Base-by-base conservation (phyloP, 2,329 filamentous ascomycete species). In the Curvularia hawaiiensis region DNA sequence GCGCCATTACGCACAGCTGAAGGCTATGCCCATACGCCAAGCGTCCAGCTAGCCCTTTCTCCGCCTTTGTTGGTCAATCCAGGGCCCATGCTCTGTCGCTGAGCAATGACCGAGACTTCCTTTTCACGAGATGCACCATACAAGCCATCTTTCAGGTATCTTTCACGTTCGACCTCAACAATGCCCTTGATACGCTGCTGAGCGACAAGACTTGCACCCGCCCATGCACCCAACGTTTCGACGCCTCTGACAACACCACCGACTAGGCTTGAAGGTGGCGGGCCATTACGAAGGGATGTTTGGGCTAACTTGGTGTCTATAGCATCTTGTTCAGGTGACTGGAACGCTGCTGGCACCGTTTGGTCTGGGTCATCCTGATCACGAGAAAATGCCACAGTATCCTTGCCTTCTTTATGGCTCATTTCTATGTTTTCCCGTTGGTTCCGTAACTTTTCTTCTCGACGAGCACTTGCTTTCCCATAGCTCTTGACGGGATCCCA, bases 401-500 rank as follows among this genome's bases (percentile, higher is more conserved):
- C 69, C 20, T 64, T 61, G 3, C 58, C 67, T 50, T 70, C 70
- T 43, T 70, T 59, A 35, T 41, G 50, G 30, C 58, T 56, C 24
- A 65, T 38, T 39, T 71, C 67, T 2, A 63, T 20, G 9, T 65
- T 65, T 22, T 74, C 70, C 48, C 61, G 62, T 20, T 65, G 62
- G 24, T 65, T 52, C 4, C 66, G 68, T 3, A 75, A 50, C 10
- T 61, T 58, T 10, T 67, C 65, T 50, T 75, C 73, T 26, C 68
- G 74, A 3, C 54, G 65, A 35, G 61, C 70, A 14, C 78, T 75
- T 33, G 80, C 86, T 4, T 86, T 84, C 1, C 84, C 88, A 64
- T 89, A 90, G 35, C 89, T 92, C 43, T 84, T 83, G 1, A 97
- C 87, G 0, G 85, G 82, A 65, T 91, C 87, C 92, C 94, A 98